Evolutionary conservation across 2,329 filamentous ascomycete genomes (phyloP).

Genomic region (Paecilomyces formosus): DNA sequence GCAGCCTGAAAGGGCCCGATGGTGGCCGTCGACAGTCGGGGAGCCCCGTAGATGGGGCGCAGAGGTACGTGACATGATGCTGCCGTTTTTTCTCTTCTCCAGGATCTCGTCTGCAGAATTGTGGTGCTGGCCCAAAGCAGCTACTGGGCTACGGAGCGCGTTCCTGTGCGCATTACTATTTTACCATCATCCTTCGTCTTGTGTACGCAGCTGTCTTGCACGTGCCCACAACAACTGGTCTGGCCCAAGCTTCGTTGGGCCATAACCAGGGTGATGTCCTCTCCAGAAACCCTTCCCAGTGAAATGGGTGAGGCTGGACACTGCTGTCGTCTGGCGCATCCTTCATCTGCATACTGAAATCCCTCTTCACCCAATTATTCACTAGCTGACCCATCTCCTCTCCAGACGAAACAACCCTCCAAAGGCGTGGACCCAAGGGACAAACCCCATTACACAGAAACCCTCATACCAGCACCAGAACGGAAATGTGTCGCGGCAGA

Average conservation of each 20-base stretch:
- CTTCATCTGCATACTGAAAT: background rate
- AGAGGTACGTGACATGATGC: conserved; percentile 41
- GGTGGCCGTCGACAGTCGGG: conserved; percentile 48
- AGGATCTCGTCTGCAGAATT: conserved; percentile 3
- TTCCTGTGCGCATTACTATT: background rate
- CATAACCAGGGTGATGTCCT: background rate
- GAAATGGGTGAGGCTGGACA: background rate
- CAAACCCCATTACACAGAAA: conserved; percentile 55
- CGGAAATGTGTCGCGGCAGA: conserved; percentile 42
- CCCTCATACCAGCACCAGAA: conserved; percentile 45
- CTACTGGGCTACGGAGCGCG: background rate
- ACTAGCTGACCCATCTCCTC: conserved; percentile 14
- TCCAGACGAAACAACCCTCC: conserved; percentile 46
- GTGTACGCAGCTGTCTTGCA: background rate
- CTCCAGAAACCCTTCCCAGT: background rate
- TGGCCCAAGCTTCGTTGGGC: background rate
- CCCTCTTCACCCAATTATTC: background rate
- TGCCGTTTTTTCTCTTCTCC: conserved; percentile 6
- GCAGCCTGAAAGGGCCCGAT: conserved; percentile 45
- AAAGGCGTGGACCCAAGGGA: conserved; percentile 55
- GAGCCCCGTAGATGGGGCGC: conserved; percentile 47
- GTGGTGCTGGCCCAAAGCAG: background rate
- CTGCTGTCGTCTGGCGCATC: background rate
- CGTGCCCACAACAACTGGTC: background rate
- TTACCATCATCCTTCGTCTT: background rate